Evolutionary conservation across 345 rosid species (phyloP).

Genomic region (Ailanthus altissimus): DNA sequence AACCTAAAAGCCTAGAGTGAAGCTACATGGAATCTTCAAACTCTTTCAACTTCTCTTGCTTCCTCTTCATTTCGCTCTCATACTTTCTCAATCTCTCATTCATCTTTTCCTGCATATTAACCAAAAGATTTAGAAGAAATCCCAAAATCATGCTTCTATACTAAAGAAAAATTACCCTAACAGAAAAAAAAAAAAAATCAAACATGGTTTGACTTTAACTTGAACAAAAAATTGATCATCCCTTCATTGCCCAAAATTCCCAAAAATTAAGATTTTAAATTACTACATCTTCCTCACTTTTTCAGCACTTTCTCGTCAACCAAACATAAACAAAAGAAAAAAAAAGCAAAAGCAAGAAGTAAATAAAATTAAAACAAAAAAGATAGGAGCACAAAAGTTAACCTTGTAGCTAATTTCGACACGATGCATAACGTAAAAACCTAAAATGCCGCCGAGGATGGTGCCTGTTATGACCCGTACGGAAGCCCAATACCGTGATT

Average conservation of each 20-base stretch:
- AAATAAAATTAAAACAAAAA: background rate
- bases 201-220: background rate
- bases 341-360: background rate
- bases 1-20: background rate
- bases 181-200: background rate
- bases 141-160: too few relatives aligned
- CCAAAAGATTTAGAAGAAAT: background rate
- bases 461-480: slow-evolving; percentile 77
- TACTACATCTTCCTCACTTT: background rate
- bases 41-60: slow-evolving; percentile 46
- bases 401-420: slow-evolving; percentile 77
- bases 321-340: background rate
- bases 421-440: slow-evolving; percentile 90
- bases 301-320: slow-evolving; percentile 18
- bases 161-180: background rate
- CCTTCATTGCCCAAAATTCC: background rate
- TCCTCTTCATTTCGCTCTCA: slow-evolving; percentile 61
- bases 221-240: background rate
- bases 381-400: background rate
- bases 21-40: slow-evolving; percentile 48
- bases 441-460: slow-evolving; percentile 70
- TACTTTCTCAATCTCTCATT: slow-evolving; percentile 67
- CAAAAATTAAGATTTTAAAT: background rate
- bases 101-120: slow-evolving; percentile 62
- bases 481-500: slow-evolving; percentile 66